Percentiles rank a stretch among this genome's conserved stretches.
phyloP scores from a whole-genome alignment of 345 rosid genomes.

The Melastoma malabathricum region DNA sequence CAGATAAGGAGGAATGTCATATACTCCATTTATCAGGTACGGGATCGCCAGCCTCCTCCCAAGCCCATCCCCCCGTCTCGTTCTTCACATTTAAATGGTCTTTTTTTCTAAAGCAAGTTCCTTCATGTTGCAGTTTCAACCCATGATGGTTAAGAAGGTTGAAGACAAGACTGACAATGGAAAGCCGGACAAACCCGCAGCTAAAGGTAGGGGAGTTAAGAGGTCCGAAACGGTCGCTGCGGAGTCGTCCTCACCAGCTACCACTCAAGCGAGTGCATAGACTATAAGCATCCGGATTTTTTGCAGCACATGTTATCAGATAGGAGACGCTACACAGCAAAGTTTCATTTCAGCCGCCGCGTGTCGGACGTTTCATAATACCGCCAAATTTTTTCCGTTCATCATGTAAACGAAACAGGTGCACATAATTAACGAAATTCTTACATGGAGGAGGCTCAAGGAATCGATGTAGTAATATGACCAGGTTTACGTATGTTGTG shows the following conservation, averaged over 20 bases:
- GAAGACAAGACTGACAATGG: conserved; percentile 33
- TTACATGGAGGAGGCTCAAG: too few species aligned
- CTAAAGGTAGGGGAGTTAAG: conserved; percentile 30
- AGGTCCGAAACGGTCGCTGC: conserved; percentile 32
- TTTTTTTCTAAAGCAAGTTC: neutral
- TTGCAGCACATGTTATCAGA: neutral
- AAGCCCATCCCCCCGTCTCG: neutral
- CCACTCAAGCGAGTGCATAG: conserved; percentile 18
- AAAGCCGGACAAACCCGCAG: conserved; percentile 28
- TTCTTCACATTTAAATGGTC: too few species aligned
- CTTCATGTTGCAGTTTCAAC: conserved; percentile 49
- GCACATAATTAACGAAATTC: too few species aligned
- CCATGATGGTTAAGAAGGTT: conserved; percentile 72
- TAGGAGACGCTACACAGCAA: neutral
- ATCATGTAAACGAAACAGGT: too few species aligned
- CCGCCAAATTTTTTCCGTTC: too few species aligned
- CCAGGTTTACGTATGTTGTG: too few species aligned
- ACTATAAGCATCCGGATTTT: neutral
- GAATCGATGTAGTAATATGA: too few species aligned
- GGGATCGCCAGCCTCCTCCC: neutral
- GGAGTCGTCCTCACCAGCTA: conserved; percentile 47
- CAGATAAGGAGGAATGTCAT: conserved; percentile 91
- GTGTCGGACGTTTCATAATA: too few species aligned
- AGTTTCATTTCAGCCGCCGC: too few species aligned
- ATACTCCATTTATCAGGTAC: conserved; percentile 90